Evolutionary conservation across 768 basidiomycete genomes (phyloP), one percentile per base, ranked within the genome.

Genomic region (Cyathus striatus): DNA sequence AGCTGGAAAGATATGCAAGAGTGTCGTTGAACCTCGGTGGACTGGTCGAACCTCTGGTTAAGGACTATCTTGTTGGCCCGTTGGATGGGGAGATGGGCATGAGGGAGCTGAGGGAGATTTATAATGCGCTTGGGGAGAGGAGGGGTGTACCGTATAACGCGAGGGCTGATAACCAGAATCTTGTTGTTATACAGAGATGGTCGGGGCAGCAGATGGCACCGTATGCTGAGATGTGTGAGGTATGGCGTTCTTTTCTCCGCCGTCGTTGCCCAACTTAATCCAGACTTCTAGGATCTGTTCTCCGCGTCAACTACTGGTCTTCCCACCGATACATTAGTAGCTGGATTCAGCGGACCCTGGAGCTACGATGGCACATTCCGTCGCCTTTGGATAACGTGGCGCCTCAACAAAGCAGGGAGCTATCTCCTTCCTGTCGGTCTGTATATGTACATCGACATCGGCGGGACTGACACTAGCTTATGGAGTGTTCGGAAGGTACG

Each of bases 311-410:
- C 62, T 12, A 52, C 59, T 22, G 77, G 75, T 0, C 56, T 64
- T 0, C 57, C 61, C 7, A 76, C 72, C 40, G 75, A 77, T 45
- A 78, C 78, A 0, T 64, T 84, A 7, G 50, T 70, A 2, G 67
- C 66, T 2, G 74, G 65, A 2, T 66, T 62, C 2, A 58, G 56
- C 26, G 79, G 71, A 0, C 81, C 81, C 2, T 71, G 76, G 54
- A 74, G 75, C 40, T 81, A 74, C 49, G 81, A 83, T 49, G 81
- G 81, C 5, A 61, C 66, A 12, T 82, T 79, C 66, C 68, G 81
- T 38, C 66, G 78, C 12, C 50, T 67, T 23, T 80, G 78, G 79
- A 47, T 77, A 22, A 63, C 65, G 10, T 75, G 74, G 68, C 63
- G 69, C 33, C 64, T 66, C 36, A 79, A 75, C 49, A 54, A 62